phyloP scores from a whole-genome alignment of 441 rosid genomes.

The Populus trichocarpa region DNA sequence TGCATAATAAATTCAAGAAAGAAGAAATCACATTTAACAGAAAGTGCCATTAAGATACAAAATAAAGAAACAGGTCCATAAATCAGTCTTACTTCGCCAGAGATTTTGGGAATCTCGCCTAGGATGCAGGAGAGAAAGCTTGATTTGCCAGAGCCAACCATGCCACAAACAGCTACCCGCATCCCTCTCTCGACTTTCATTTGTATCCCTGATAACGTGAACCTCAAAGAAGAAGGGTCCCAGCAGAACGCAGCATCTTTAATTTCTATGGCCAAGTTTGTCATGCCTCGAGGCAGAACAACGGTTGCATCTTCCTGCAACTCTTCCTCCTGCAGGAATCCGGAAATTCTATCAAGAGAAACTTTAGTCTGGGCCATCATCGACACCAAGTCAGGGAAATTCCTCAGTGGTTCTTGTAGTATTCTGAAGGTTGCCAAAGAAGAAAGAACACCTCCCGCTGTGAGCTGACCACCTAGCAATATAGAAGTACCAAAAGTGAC shows the following conservation, averaged over 20 bases:
- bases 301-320: slow-evolving; percentile 90
- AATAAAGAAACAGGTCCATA: slow-evolving; percentile 9
- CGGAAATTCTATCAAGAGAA: slow-evolving; percentile 96
- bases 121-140: slow-evolving; percentile 98
- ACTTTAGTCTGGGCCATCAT: slow-evolving; percentile 99
- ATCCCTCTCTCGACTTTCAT: slow-evolving; percentile 86
- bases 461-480: slow-evolving; percentile 82
- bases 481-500: slow-evolving; percentile 91
- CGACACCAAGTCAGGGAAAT: slow-evolving; percentile 96
- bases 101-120: slow-evolving; percentile 91
- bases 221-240: slow-evolving; percentile 60
- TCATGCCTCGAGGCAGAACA: slow-evolving; percentile 66
- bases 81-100: slow-evolving; percentile 83
- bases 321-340: slow-evolving; percentile 94
- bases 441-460: slow-evolving; percentile 98
- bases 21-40: neutral
- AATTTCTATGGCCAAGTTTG: slow-evolving; percentile 69
- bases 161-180: slow-evolving; percentile 99
- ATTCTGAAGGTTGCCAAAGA: slow-evolving; percentile 98
- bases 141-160: slow-evolving; percentile 97
- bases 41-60: neutral
- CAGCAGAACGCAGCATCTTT: slow-evolving; percentile 79
- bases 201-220: slow-evolving; percentile 72
- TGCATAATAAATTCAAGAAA: neutral
- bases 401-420: slow-evolving; percentile 97